phyloP scores from a whole-genome alignment of 2,329 filamentous ascomycete genomes.

The Furcasterigmium sp. region DNA sequence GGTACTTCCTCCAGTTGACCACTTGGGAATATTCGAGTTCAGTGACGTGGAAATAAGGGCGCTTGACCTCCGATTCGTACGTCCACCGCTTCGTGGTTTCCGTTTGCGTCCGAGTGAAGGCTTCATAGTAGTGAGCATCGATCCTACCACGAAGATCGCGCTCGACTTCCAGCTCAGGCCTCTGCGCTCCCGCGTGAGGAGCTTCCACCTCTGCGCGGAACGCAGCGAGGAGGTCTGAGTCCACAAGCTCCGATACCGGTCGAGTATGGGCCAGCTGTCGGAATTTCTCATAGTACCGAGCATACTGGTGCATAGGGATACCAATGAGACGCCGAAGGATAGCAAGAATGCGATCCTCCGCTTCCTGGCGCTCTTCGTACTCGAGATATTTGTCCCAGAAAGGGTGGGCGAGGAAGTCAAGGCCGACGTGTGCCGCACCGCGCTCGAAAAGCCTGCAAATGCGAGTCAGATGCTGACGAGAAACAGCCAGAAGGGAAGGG shows the following conservation, averaged over 20 bases:
- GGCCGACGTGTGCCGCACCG: conserved; percentile 74
- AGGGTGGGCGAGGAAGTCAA: conserved; percentile 90
- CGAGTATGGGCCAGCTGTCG: conserved; percentile 68
- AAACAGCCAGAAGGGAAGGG: conserved; percentile 11
- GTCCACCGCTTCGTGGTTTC: conserved; percentile 93
- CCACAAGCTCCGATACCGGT: conserved; percentile 67
- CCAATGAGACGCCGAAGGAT: conserved; percentile 79
- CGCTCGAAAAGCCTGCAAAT: conserved; percentile 79
- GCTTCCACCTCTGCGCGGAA: conserved; percentile 69
- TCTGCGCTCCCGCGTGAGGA: conserved; percentile 45
- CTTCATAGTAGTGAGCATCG: conserved; percentile 73
- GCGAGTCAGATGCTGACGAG: conserved; percentile 20
- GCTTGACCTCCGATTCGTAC: conserved; percentile 90
- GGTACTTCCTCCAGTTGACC: conserved; percentile 88
- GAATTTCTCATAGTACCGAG: conserved; percentile 90
- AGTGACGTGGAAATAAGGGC: conserved; percentile 94
- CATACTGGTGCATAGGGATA: conserved; percentile 94
- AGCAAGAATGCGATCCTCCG: conserved; percentile 76
- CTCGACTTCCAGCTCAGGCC: conserved; percentile 74
- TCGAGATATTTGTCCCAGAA: conserved; percentile 99
- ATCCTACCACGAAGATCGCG: conserved; percentile 75
- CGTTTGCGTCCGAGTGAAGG: conserved; percentile 74
- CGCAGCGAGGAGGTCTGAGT: conserved; percentile 60
- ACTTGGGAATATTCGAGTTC: conserved; percentile 84
- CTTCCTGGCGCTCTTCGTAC: conserved; percentile 87